Percentiles rank a stretch among this genome's conserved stretches.
Conservation (phyloP, 805 yeast genomes). For the Zygosaccharomyces pseudorouxii region DNA sequence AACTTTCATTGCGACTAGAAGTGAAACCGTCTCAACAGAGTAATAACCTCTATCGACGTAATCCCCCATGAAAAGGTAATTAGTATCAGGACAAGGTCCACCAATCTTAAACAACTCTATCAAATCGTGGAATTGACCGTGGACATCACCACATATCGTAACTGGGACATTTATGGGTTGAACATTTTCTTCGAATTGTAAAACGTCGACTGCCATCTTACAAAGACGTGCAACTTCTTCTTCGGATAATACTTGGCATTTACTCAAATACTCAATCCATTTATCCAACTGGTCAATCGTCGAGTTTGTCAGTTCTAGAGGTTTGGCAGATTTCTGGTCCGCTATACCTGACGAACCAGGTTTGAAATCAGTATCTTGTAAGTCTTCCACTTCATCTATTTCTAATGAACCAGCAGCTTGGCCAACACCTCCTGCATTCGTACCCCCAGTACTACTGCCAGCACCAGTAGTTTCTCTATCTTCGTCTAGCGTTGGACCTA, state of each 20-base stretch:
- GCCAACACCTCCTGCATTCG: conserved; percentile 9
- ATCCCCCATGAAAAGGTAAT: conserved; percentile 85
- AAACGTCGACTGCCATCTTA: conserved; percentile 85
- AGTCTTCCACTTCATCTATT: conserved; percentile 26
- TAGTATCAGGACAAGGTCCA: conserved; percentile 89
- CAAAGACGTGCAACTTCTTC: conserved; percentile 75
- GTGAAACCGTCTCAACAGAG: conserved; percentile 88
- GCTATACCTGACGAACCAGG: conserved; percentile 38
- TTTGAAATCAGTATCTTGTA: conserved; percentile 25
- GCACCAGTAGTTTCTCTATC: conserved; percentile 12
- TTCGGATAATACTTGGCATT: conserved; percentile 79
- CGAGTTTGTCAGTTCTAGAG: conserved; percentile 39
- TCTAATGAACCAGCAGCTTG: conserved; percentile 19
- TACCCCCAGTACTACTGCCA: conserved; percentile 3
- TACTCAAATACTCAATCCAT: conserved; percentile 77
- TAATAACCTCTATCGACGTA: conserved; percentile 80
- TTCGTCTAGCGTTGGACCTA: conserved; percentile 34
- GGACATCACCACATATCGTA: conserved; percentile 95
- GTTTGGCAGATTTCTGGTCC: conserved; percentile 37
- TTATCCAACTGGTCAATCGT: conserved; percentile 69
- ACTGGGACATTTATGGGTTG: conserved; percentile 96
- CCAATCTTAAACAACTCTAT: conserved; percentile 92
- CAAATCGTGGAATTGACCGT: conserved; percentile 93
- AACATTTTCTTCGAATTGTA: conserved; percentile 88
- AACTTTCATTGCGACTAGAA: conserved; percentile 85